A percentile compares a stretch with the other conserved stretches of the same genome.
These are phyloP conservation scores for Limnanthes douglasii DNA, from an alignment of 345 rosid species.

Conservation along the genomic window DNA sequence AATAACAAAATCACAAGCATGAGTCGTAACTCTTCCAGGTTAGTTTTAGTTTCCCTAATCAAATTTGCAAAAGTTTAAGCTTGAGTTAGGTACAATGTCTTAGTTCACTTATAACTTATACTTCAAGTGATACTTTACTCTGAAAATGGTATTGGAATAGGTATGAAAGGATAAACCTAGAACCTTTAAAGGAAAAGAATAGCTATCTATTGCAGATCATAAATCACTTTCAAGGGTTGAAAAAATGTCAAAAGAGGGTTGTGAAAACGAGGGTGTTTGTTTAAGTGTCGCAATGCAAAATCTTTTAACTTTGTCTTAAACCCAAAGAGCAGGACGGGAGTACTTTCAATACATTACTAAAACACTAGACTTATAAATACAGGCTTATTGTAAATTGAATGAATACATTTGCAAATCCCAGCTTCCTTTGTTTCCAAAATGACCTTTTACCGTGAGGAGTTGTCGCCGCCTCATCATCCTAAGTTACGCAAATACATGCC, in stretches of 20 bases:
- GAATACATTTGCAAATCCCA: slow-evolving; percentile 3
- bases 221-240: no score
- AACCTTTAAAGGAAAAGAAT: no score
- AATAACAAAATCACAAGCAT: no score
- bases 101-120: slow-evolving; percentile 18
- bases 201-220: no score
- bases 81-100: slow-evolving; percentile 31
- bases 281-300: slow-evolving; percentile 11
- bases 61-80: no score
- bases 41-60: no score
- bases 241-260: slow-evolving; percentile 1
- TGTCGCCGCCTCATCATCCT: slow-evolving; percentile 14
- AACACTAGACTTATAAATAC: no score
- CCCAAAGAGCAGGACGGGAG: slow-evolving; percentile 25
- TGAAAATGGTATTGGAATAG: no score
- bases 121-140: slow-evolving; percentile 13
- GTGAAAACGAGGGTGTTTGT: slow-evolving; percentile 13
- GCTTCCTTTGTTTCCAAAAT: slow-evolving; percentile 12
- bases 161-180: no score
- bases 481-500: slow-evolving; percentile 34
- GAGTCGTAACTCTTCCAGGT: no score
- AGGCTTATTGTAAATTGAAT: no score
- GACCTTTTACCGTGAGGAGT: slow-evolving; percentile 47
- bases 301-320: slow-evolving; percentile 39
- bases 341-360: slow-evolving; percentile 14